A percentile compares a stretch with the other conserved stretches of the same genome.
Evolutionary conservation across 2,329 filamentous ascomycete genomes (phyloP).

Genomic region (Aureobasidium sp.): DNA sequence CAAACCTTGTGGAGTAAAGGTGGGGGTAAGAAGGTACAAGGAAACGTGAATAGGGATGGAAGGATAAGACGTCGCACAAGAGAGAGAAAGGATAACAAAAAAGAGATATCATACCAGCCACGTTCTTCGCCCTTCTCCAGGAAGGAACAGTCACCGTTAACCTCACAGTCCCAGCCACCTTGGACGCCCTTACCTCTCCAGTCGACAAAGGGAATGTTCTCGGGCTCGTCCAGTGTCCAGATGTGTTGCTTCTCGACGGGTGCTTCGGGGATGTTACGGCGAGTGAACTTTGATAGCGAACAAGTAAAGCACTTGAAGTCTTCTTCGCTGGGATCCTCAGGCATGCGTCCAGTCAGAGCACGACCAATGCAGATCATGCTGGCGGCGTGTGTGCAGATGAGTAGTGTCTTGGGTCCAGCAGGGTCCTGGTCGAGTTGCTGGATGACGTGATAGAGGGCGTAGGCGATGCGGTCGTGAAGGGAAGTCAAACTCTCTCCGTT

Average conservation of each 20-base stretch:
- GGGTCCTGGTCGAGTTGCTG: slow-evolving; percentile 59
- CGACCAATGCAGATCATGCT: slow-evolving; percentile 80
- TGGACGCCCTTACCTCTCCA: slow-evolving; percentile 59
- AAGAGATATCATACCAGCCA: slow-evolving; percentile 60
- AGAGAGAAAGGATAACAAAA: slow-evolving; percentile 18
- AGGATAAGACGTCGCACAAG: background rate
- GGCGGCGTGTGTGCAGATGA: slow-evolving; percentile 86
- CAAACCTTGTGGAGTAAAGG: background rate
- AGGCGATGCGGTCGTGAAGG: slow-evolving; percentile 72
- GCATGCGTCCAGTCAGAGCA: slow-evolving; percentile 69
- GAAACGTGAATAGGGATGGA: background rate
- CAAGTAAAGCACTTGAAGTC: slow-evolving; percentile 85
- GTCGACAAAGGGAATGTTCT: slow-evolving; percentile 33
- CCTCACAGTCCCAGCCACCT: slow-evolving; percentile 71
- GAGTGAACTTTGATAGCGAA: slow-evolving; percentile 61
- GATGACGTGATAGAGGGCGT: slow-evolving; percentile 62
- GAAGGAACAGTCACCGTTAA: slow-evolving; percentile 81
- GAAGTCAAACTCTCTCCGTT: slow-evolving; percentile 72
- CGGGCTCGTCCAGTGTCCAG: slow-evolving; percentile 26
- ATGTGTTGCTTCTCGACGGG: slow-evolving; percentile 13
- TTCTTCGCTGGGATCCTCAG: slow-evolving; percentile 59
- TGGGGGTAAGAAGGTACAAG: background rate
- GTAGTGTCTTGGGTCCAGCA: slow-evolving; percentile 56
- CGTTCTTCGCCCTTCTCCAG: slow-evolving; percentile 72
- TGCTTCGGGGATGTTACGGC: slow-evolving; percentile 27